Conservation (phyloP, 495 filamentous ascomycete genomes). For the Trichoderma erinaceum region DNA sequence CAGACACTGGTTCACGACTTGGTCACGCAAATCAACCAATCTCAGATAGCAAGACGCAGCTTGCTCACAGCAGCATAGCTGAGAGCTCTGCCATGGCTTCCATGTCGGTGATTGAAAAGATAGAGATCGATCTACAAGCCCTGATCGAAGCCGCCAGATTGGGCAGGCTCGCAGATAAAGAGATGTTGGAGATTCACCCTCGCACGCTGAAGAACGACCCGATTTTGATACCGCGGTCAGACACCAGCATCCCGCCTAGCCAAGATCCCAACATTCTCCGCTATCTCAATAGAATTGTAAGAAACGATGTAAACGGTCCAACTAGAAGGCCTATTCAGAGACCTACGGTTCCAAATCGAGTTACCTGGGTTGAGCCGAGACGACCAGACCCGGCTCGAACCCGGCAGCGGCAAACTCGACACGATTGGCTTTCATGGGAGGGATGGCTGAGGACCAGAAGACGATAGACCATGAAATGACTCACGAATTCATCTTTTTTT, state of each 20-base stretch:
- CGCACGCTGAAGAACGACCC: conserved; percentile 6
- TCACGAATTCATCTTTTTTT: neutral
- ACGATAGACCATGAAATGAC: neutral
- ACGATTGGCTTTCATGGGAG: conserved; percentile 1
- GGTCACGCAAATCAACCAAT: neutral
- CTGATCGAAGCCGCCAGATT: neutral
- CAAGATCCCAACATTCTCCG: neutral
- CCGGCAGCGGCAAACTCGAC: neutral
- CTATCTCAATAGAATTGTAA: neutral
- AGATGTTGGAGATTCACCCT: conserved; percentile 6
- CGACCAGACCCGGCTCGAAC: neutral
- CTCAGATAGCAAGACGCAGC: neutral
- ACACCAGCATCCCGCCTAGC: neutral
- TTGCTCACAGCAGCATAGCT: neutral
- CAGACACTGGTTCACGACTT: neutral
- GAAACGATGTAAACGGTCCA: neutral
- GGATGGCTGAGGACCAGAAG: neutral
- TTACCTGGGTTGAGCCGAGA: neutral
- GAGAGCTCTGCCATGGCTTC: conserved; percentile 1
- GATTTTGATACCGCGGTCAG: neutral
- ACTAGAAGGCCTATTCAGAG: neutral
- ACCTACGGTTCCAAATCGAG: neutral
- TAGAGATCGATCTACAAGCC: neutral
- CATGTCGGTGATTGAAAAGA: neutral
- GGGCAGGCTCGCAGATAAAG: neutral